Conservation (phyloP, 2,329 filamentous ascomycete genomes). For the Epichloe festucae region DNA sequence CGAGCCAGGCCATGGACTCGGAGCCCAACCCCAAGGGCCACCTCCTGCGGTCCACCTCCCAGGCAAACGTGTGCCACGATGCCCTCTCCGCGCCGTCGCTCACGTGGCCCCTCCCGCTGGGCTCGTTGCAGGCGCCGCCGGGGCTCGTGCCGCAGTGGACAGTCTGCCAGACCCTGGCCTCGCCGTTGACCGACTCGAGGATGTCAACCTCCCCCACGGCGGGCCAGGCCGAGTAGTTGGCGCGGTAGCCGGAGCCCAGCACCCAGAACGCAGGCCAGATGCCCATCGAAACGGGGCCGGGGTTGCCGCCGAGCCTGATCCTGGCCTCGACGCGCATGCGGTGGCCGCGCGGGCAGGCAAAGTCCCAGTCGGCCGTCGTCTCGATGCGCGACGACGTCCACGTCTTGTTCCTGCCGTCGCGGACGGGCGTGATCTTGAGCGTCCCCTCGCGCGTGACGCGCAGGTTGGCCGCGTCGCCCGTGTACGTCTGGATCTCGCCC, state of each 20-base stretch:
- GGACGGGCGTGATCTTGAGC: slow-evolving; percentile 22
- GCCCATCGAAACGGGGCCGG: slow-evolving; percentile 18
- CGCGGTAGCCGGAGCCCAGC: slow-evolving; percentile 25
- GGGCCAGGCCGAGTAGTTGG: slow-evolving; percentile 28
- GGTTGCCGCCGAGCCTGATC: slow-evolving; percentile 22
- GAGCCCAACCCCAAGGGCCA: background rate
- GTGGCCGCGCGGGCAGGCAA: slow-evolving; percentile 19
- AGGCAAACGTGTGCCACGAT: slow-evolving; percentile 20
- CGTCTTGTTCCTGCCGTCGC: slow-evolving; percentile 13
- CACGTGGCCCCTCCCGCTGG: slow-evolving; percentile 18
- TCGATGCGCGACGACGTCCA: slow-evolving; percentile 35
- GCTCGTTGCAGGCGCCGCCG: slow-evolving; percentile 30
- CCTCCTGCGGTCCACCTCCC: slow-evolving; percentile 19
- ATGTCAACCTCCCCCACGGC: slow-evolving; percentile 31
- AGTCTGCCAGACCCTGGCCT: slow-evolving; percentile 20
- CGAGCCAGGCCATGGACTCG: slow-evolving; percentile 23
- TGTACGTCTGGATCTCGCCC: slow-evolving; percentile 34
- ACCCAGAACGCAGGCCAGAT: slow-evolving; percentile 37
- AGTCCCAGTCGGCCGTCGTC: slow-evolving; percentile 20
- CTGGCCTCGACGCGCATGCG: slow-evolving; percentile 25
- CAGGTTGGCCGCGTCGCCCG: slow-evolving; percentile 25
- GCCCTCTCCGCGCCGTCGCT: slow-evolving; percentile 13
- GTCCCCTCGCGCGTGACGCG: slow-evolving; percentile 22
- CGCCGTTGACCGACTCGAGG: slow-evolving; percentile 29
- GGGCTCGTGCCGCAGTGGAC: slow-evolving; percentile 28